These are phyloP conservation scores for Casuarina equisetifolia DNA, from an alignment of 306 rosid genomes.

Conservation along the genomic window DNA sequence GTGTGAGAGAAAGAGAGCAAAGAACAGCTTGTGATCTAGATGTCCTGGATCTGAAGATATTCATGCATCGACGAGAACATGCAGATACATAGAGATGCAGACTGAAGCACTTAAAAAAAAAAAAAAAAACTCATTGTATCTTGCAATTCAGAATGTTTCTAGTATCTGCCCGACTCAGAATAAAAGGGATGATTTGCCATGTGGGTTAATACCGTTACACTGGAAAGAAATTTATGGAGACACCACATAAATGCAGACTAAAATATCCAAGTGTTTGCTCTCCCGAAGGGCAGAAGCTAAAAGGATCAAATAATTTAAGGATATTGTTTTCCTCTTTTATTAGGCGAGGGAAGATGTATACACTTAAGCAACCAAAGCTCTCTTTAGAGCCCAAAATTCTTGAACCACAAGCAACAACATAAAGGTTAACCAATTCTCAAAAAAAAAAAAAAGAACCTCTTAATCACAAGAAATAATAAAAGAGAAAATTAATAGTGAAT, in stretches of 20 bases:
- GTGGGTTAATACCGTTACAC: neutral
- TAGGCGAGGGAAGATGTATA: neutral
- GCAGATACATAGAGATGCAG: neutral
- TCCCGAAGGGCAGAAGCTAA: neutral
- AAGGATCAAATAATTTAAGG: neutral
- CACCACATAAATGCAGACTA: neutral
- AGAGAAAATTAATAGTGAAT: conserved; percentile 17
- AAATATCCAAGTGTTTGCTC: neutral
- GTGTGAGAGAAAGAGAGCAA: neutral
- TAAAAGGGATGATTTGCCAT: neutral
- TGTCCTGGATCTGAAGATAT: neutral
- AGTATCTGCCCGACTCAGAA: neutral
- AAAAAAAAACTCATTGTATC: neutral
- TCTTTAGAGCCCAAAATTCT: neutral
- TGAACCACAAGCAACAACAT: neutral
- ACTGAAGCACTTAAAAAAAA: neutral
- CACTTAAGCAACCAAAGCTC: neutral
- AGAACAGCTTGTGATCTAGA: neutral
- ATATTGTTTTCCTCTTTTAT: neutral
- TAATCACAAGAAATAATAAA: neutral
- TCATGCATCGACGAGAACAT: neutral
- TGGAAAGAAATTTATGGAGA: neutral
- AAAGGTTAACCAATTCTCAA: neutral
- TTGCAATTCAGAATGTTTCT: neutral
- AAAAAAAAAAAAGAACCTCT: neutral